Base-by-base conservation (phyloP, 2,329 filamentous ascomycete species). In the Botrytis fragariae region DNA sequence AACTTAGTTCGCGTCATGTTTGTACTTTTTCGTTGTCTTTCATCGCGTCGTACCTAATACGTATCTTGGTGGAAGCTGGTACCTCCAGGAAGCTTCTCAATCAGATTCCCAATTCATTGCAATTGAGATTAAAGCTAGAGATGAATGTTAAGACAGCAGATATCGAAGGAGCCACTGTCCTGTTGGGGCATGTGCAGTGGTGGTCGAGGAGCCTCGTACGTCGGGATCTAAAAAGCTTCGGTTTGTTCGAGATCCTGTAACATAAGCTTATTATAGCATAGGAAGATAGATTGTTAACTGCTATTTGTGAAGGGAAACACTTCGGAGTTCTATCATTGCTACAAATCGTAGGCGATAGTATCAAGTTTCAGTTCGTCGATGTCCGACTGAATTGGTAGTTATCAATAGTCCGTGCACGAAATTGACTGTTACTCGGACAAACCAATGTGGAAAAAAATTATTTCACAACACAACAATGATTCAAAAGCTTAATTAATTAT, bases 1-100 rank as follows among this genome's bases (percentile, higher is more conserved):
- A 69, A 60, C 54, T 44, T 69, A 7, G 67, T 69, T 60, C 37
- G 35, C 29, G 67, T 69, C 51, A 63, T 71, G 9, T 39, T 63
- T 68, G 45, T 54, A 54, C 20, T 48, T 48, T 65, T 35, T 42
- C 6, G n/a, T 25, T 64, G 39, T 39, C n/a, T 64, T 29, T 64
- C 29, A 29, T 22, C 32, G 29, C 42, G 35, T 54, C 45, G 37
- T 29, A 37, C 22, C 25, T 18, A 4, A 68, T 14, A 54, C 35
- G 60, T 37, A 39, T 44, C 37, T 22, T 18, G 18, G 35, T 18
- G 20, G 29, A 7, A 22, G 22, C 44, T 51, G 29, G 32, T 51
- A 35, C 63, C 16, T 32, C 7, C 6, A 2, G 9, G 18, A 8
- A 37, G 35, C 25, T 22, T 4, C 7, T n/a, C 8, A 29, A 57